Evolutionary conservation across 768 basidiomycete species (phyloP).

Genomic region (Gloeopeniophorella convolvens): DNA sequence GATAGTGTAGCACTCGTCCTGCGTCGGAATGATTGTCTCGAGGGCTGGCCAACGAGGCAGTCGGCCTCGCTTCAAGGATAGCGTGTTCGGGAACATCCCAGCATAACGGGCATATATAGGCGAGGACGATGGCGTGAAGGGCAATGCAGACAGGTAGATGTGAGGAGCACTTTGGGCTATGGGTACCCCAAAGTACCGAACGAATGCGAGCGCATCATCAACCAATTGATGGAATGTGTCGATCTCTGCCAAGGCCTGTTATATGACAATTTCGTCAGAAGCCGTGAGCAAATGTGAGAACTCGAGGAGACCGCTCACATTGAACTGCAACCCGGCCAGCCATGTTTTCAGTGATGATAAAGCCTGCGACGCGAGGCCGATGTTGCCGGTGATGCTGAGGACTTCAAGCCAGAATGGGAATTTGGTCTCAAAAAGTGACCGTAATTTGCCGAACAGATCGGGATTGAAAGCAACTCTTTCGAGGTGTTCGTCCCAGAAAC

Average conservation of each 20-base stretch:
- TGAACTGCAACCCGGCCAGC: too few species aligned
- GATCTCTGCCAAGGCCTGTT: not conserved
- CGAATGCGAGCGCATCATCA: not conserved
- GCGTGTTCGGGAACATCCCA: not conserved
- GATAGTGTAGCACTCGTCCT: not conserved
- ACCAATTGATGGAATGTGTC: not conserved
- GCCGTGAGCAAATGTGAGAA: not conserved
- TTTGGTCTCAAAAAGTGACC: not conserved
- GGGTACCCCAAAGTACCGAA: not conserved
- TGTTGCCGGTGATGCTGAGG: not conserved
- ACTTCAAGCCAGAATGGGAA: not conserved
- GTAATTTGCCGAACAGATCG: not conserved
- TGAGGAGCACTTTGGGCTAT: too few species aligned
- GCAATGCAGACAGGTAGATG: not conserved
- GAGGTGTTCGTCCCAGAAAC: not conserved
- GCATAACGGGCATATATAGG: not conserved
- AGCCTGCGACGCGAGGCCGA: not conserved
- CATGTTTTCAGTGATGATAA: not conserved
- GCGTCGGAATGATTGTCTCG: not conserved
- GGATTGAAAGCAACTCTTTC: not conserved
- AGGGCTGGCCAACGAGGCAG: not conserved
- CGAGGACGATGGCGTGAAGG: not conserved
- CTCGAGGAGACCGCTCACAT: not conserved
- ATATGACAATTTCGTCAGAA: not conserved
- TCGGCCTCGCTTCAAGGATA: too few species aligned